These are phyloP conservation scores for Trichaptum fuscoviolaceum DNA, from an alignment of 768 basidiomycete genomes.

Conservation along the genomic window DNA sequence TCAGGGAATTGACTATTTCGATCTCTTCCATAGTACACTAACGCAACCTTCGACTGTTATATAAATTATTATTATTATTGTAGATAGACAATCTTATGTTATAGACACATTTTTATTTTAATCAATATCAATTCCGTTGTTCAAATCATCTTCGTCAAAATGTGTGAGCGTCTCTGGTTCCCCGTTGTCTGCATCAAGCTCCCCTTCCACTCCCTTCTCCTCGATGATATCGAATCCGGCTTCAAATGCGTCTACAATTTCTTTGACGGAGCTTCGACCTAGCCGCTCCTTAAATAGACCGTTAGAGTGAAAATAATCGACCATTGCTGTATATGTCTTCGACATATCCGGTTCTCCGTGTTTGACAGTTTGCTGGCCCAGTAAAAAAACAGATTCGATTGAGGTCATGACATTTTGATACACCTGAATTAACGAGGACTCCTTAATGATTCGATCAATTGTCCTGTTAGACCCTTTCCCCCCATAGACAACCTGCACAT, in stretches of 20 bases:
- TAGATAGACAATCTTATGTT: too few relatives aligned
- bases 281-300: slow-evolving; percentile 10
- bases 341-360: slow-evolving; percentile 27
- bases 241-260: slow-evolving; percentile 16
- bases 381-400: slow-evolving; percentile 17
- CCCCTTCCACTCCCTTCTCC: slow-evolving; percentile 2
- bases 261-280: slow-evolving; percentile 13
- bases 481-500: slow-evolving; percentile 26
- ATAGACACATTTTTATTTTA: too few relatives aligned
- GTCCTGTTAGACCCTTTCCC: slow-evolving; percentile 26
- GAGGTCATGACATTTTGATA: slow-evolving; percentile 16
- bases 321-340: slow-evolving; percentile 19
- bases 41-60: too few relatives aligned
- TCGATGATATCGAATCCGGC: slow-evolving; percentile 9
- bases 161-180: not conserved
- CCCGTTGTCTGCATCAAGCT: slow-evolving; percentile 7
- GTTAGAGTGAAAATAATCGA: slow-evolving; percentile 13
- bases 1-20: not conserved
- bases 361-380: slow-evolving; percentile 20
- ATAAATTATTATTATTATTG: too few relatives aligned
- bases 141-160: slow-evolving; percentile 11
- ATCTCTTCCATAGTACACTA: not conserved
- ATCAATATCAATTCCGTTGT: too few relatives aligned
- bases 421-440: slow-evolving; percentile 15
- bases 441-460: slow-evolving; percentile 15